These are phyloP conservation scores for Xylaria bambusicola DNA, from an alignment of 495 filamentous ascomycete species.

Conservation along the genomic window DNA sequence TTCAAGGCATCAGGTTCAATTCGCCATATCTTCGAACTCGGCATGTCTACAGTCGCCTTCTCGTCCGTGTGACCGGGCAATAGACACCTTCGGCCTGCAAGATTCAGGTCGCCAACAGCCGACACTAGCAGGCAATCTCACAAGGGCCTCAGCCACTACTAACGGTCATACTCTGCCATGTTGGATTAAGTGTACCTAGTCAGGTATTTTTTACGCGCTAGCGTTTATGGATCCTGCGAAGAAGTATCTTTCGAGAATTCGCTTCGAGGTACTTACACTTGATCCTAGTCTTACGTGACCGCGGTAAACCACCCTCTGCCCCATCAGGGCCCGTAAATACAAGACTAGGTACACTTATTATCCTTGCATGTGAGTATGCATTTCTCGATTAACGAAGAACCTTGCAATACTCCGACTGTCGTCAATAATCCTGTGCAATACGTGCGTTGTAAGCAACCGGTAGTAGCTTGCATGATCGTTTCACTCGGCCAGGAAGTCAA, in stretches of 20 bases:
- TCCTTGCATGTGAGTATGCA: conserved; percentile 18
- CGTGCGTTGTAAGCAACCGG: conserved; percentile 6
- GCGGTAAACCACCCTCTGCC: too few species aligned
- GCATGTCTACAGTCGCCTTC: conserved; percentile 17
- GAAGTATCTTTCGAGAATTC: too few species aligned
- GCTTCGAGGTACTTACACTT: too few species aligned
- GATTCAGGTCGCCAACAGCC: conserved; percentile 18
- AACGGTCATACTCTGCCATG: too few species aligned
- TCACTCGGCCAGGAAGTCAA: neutral
- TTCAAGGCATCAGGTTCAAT: conserved; percentile 20
- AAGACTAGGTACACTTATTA: too few species aligned
- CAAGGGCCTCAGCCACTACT: conserved; percentile 20
- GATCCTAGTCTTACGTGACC: too few species aligned
- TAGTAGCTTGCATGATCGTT: conserved; percentile 8
- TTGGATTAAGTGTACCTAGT: too few species aligned
- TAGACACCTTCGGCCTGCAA: conserved; percentile 21
- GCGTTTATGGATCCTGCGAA: too few species aligned
- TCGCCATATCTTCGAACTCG: conserved; percentile 20
- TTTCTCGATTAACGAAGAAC: conserved; percentile 18
- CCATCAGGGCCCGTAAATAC: too few species aligned
- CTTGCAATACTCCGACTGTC: neutral
- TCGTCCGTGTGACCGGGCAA: conserved; percentile 19
- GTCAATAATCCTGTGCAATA: conserved; percentile 2
- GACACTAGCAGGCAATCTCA: conserved; percentile 17
- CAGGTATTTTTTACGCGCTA: too few species aligned